These are phyloP conservation scores for Saposhnikovia divaricata DNA, from an alignment of 129 eudicot species.

Conservation along the genomic window DNA sequence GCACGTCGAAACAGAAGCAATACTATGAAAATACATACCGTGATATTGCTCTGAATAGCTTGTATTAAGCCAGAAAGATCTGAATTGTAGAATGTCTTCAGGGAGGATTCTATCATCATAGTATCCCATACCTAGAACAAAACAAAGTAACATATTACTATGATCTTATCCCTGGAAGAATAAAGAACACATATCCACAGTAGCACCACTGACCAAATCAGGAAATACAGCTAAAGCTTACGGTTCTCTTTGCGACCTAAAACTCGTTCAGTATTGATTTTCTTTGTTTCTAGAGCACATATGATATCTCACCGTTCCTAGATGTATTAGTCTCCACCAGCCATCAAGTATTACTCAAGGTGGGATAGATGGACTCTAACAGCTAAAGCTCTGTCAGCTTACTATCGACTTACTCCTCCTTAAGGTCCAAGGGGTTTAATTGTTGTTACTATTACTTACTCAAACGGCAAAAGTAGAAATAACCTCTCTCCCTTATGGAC, in stretches of 20 bases:
- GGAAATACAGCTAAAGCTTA: background rate
- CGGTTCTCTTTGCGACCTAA: background rate
- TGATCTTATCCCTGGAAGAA: background rate
- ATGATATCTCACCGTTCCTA: background rate
- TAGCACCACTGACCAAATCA: background rate
- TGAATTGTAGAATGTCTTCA: slow-evolving; percentile 62
- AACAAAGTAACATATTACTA: background rate
- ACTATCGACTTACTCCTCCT: background rate
- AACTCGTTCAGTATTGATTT: background rate
- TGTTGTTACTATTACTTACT: background rate
- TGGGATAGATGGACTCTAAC: background rate
- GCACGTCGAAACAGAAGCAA: background rate
- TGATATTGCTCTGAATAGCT: slow-evolving; percentile 75
- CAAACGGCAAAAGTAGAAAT: background rate
- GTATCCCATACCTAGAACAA: slow-evolving; percentile 90
- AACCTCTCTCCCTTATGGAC: background rate
- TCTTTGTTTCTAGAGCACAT: background rate
- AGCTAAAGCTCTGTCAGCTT: background rate
- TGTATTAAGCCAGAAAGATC: slow-evolving; percentile 59
- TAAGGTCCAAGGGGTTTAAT: background rate
- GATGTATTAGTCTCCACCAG: background rate
- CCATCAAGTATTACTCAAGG: background rate
- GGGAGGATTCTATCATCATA: slow-evolving; percentile 83
- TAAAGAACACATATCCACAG: background rate
- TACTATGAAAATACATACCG: slow-evolving; percentile 36